Evolutionary conservation across 2,329 filamentous ascomycete species (phyloP), one percentile per base, ranked within the genome.

Genomic region (Sphaceloma murrayae): DNA sequence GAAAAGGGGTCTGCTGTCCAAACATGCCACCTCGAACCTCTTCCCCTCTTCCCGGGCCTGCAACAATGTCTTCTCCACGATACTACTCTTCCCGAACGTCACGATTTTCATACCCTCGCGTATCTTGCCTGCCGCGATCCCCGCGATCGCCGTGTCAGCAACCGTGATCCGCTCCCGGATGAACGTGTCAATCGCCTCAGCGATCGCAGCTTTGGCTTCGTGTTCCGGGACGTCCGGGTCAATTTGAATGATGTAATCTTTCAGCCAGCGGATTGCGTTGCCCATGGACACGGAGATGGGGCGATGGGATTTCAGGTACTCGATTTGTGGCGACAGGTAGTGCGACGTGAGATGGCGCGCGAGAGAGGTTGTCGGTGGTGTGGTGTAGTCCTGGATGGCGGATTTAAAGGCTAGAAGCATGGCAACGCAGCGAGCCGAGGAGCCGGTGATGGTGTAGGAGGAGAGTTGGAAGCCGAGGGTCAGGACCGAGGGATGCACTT

Each of bases 231-330:
- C 76, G 54, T 88, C 83, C 30, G 89, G 86, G 56, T 95, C 87
- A 47, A 95, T 80, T 54, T 86, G 86, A 56, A 85, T 83, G 58
- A 98, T 89, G 56, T 86, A 78, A 36, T 94, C 77, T 69, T 98
- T 98, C 39, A 98, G 74, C 73, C 87, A 89, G 45, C 91, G 78
- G 59, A 98, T 94, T 26, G 87, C 87, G 62, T 96, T 98, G 49
- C 91, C 91, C 80, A 96, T 94, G 50, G 85, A 86, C 64, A 94
- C 91, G 53, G 85, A 93, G 66, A 98, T 84, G 24, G 91, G 88
- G n/a, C 91, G 80, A 58, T 88, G 95, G 53, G 86, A 86, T 48
- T 85, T 85, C 49, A 98, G 75, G 59, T 93, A 95, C 52, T 93
- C 87, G 58, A 98, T 95, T 64, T 98, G 91, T 27, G 88, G 85